phyloP scores from a whole-genome alignment of 2,329 filamentous ascomycete species.

The Alternaria triticimaculans region DNA sequence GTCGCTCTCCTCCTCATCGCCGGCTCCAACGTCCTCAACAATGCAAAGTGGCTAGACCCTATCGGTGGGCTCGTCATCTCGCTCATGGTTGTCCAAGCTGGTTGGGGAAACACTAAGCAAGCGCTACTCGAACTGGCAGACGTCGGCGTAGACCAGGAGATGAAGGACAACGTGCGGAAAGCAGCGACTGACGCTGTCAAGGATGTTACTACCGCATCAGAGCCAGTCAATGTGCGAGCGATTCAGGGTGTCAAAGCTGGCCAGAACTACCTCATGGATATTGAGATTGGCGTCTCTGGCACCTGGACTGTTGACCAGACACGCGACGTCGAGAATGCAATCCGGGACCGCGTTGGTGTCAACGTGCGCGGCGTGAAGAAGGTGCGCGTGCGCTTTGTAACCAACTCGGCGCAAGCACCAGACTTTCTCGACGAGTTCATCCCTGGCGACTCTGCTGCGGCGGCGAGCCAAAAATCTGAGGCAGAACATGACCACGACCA shows the following conservation, averaged over 20 bases:
- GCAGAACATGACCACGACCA: slow-evolving; percentile 38
- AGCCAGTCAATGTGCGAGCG: slow-evolving; percentile 73
- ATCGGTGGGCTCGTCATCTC: slow-evolving; percentile 93
- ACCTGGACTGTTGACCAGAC: slow-evolving; percentile 77
- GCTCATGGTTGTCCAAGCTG: slow-evolving; percentile 89
- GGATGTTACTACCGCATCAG: slow-evolving; percentile 55
- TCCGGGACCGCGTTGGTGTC: slow-evolving; percentile 74
- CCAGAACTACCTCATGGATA: slow-evolving; percentile 92
- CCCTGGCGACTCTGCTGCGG: slow-evolving; percentile 34
- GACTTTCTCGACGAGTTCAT: slow-evolving; percentile 75
- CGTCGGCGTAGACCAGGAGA: slow-evolving; percentile 82
- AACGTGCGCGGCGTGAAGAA: slow-evolving; percentile 84
- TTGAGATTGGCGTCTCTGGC: slow-evolving; percentile 82
- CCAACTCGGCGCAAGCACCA: slow-evolving; percentile 64
- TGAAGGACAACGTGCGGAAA: slow-evolving; percentile 74
- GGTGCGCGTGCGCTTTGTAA: slow-evolving; percentile 83
- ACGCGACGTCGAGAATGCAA: slow-evolving; percentile 71
- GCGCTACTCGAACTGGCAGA: slow-evolving; percentile 92
- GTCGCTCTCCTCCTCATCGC: slow-evolving; percentile 90
- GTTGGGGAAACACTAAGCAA: slow-evolving; percentile 81
- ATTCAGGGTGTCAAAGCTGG: slow-evolving; percentile 93
- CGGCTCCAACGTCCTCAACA: slow-evolving; percentile 83
- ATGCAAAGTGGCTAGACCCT: slow-evolving; percentile 91
- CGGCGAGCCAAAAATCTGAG: slow-evolving; percentile 40
- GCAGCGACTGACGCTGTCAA: slow-evolving; percentile 57